Conservation (phyloP, 352 stramenopile species). For the Phytophthora ramorum region DNA sequence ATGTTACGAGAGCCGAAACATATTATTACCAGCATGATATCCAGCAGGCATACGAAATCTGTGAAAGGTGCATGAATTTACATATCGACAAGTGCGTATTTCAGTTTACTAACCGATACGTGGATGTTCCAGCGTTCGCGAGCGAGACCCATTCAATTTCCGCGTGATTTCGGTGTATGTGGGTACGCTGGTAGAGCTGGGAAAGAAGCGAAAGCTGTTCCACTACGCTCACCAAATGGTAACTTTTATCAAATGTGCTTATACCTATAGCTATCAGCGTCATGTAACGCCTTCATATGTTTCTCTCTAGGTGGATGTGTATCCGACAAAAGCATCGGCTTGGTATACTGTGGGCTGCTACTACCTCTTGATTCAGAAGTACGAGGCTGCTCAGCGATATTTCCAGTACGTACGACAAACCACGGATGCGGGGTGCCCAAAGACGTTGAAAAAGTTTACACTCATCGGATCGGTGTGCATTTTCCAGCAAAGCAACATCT, state of each 20-base stretch:
- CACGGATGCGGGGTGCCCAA: not conserved
- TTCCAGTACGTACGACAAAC: constrained; percentile 93
- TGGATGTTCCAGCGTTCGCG: constrained; percentile 55
- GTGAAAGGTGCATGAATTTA: constrained; percentile 51
- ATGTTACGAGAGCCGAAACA: constrained; percentile 76
- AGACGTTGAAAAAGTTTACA: not conserved
- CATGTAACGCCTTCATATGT: not conserved
- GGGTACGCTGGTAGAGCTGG: constrained; percentile 91
- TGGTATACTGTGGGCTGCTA: constrained; percentile 98
- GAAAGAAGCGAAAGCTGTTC: constrained; percentile 95
- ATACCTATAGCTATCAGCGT: not conserved
- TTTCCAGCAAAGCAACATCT: constrained; percentile 89
- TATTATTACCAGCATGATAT: constrained; percentile 91
- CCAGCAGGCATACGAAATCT: constrained; percentile 80
- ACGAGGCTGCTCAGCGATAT: constrained; percentile 95
- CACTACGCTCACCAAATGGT: constrained; percentile 96
- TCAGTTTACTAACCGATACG: not conserved
- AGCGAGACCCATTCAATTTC: constrained; percentile 82
- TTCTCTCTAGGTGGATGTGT: constrained; percentile 85
- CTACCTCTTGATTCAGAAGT: constrained; percentile 95
- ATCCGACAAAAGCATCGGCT: constrained; percentile 91
- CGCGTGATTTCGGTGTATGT: constrained; percentile 88
- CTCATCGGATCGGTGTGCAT: constrained; percentile 1
- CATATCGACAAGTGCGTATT: no score
- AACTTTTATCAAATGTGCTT: constrained; percentile 2